Base-by-base conservation (phyloP, 176 grass and related monocot species). In the Eragrostis nindensis region DNA sequence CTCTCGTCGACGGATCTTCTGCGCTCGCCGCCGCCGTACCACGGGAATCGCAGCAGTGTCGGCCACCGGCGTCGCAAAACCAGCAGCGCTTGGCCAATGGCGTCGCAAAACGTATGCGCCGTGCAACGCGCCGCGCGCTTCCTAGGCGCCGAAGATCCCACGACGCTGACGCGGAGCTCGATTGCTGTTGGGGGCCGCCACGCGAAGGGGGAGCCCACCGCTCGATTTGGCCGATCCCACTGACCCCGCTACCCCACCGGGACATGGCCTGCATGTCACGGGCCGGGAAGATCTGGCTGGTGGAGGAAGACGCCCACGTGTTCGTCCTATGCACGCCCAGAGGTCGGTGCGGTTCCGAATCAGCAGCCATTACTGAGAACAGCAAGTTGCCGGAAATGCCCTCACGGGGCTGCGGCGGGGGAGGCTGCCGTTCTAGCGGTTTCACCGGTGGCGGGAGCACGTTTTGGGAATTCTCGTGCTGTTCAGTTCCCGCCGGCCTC, bases 301-400 rank as follows among this genome's bases (percentile, higher is more conserved):
- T 1, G 7, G 11, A 40, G 39, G 10, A 1, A 4, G 7, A 5
- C 4, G 68, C 50, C 40, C 68, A 88, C 49, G 80, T 83, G 86
- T 46, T 14, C 36, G 30, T 22, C 40, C 40, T 7, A 70, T 39
- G 50, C 83, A 78, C 66, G 36, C 24, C 38, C 21, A 19, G n/a
- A 82, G 71, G 82, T 70, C 82, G 76, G 85, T 90, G 91, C 85
- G 84, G 76, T 94, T 97, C 87, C 91, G 63, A 75, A 82, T 97
- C 82, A 76, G 76, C 82, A 5, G 56, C 94, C 91, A 97, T 89
- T 75, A 75, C 81, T 78, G 7, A 3, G 29, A 0, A 36, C 17
- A 1, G 2, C 43, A 1, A 10, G 83, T 36, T 85, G 47, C 6
- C 78, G 1, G 5, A 84, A 89, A 46, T 81, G 26, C 74, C 91